Conservation (phyloP, 805 yeast genomes). For the Metschnikowia baotianmanensis region DNA sequence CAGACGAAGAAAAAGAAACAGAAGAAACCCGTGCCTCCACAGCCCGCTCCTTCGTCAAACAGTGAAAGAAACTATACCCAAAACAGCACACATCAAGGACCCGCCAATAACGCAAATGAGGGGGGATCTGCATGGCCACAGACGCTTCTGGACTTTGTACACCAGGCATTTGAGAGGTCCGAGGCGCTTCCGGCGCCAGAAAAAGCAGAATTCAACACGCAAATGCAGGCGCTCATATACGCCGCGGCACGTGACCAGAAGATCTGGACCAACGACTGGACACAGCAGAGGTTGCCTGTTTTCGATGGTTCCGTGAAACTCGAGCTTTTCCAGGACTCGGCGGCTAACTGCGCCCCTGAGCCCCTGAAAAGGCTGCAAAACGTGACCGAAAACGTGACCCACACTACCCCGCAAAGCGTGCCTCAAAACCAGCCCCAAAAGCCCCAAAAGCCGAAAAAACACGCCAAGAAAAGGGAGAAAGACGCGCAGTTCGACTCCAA, state of each 20-base stretch:
- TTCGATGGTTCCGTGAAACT: slow-evolving; percentile 21
- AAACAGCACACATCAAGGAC: too few relatives aligned
- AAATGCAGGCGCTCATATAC: slow-evolving; percentile 49
- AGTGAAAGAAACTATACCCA: too few relatives aligned
- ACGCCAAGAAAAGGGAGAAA: too few relatives aligned
- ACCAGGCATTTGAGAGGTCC: slow-evolving; percentile 43
- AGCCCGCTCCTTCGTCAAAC: too few relatives aligned
- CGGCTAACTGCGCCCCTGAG: neutral
- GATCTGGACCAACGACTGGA: slow-evolving; percentile 56
- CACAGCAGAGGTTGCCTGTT: slow-evolving; percentile 47
- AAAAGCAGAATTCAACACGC: slow-evolving; percentile 43
- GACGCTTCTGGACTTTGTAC: slow-evolving; percentile 50
- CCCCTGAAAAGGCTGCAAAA: neutral
- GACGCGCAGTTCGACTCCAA: too few relatives aligned
- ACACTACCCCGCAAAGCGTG: slow-evolving; percentile 1
- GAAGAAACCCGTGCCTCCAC: too few relatives aligned
- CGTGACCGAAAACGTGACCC: too few relatives aligned
- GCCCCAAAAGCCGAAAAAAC: slow-evolving; percentile 39
- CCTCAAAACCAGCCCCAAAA: neutral
- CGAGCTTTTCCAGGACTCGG: slow-evolving; percentile 13
- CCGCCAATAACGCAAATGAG: neutral
- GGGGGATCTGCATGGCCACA: slow-evolving; percentile 49
- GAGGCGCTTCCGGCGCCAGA: slow-evolving; percentile 30
- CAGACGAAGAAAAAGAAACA: slow-evolving; percentile 1
- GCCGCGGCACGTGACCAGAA: slow-evolving; percentile 44